Evolutionary conservation across 2,329 filamentous ascomycete species (phyloP).

Genomic region (Penicillium crustosum): DNA sequence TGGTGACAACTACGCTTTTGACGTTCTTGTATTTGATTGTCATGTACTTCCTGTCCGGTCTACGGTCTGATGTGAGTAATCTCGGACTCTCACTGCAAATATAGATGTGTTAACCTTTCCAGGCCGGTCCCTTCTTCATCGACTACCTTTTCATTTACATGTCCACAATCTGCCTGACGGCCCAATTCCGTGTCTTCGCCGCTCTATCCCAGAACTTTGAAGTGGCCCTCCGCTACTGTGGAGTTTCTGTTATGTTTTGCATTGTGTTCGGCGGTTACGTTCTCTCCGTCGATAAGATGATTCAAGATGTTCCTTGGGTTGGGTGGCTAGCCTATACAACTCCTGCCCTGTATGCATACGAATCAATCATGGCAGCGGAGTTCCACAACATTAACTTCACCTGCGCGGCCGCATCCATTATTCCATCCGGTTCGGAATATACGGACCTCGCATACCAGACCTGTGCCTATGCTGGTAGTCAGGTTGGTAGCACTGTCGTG

Average conservation of each 20-base stretch:
- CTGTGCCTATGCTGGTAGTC: conserved; percentile 57
- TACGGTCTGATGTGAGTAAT: conserved; percentile 28
- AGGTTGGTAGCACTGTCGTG: conserved; percentile 50
- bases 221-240: conserved; percentile 61
- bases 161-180: conserved; percentile 58
- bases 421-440: conserved; percentile 55
- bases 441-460: conserved; percentile 56
- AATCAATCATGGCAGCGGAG: conserved; percentile 64
- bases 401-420: conserved; percentile 56
- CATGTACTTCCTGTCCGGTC: conserved; percentile 60
- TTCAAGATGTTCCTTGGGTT: conserved; percentile 60
- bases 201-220: conserved; percentile 61
- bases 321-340: conserved; percentile 56
- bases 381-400: conserved; percentile 55
- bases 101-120: background rate
- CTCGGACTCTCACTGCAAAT: background rate
- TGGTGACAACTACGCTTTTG: conserved; percentile 55
- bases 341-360: conserved; percentile 58
- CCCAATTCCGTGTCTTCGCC: conserved; percentile 63
- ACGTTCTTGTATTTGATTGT: conserved; percentile 58
- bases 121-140: conserved; percentile 62
- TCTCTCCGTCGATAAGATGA: conserved; percentile 58
- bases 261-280: conserved; percentile 64
- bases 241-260: conserved; percentile 58
- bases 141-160: conserved; percentile 61